phyloP scores from a whole-genome alignment of 192 early-diverging fungal species.

The Coemansia sp. region DNA sequence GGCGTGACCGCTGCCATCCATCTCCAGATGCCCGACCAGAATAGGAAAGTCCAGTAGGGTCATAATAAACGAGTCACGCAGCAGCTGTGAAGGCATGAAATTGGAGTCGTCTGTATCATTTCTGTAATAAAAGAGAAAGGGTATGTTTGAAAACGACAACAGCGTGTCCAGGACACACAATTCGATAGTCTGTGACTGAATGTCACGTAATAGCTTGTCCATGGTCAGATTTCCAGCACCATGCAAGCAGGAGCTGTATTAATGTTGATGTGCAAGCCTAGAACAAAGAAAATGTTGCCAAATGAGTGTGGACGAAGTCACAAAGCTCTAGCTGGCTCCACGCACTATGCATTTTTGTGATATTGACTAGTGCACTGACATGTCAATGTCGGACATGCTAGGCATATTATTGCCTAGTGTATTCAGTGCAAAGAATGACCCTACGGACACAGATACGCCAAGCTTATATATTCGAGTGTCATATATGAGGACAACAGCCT shows the following conservation, averaged over 20 bases:
- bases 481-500: too few species aligned
- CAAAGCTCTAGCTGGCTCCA: too few species aligned
- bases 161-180: not conserved
- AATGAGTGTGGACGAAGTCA: too few species aligned
- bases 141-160: not conserved
- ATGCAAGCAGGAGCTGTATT: too few species aligned
- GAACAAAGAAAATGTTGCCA: too few species aligned
- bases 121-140: not conserved
- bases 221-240: not conserved
- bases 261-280: too few species aligned
- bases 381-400: too few species aligned
- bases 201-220: not conserved
- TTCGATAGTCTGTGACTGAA: not conserved
- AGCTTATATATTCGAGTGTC: too few species aligned
- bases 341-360: too few species aligned
- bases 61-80: not conserved
- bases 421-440: not conserved
- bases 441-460: too few species aligned
- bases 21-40: conserved; percentile 4
- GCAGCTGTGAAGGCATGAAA: conserved; percentile 10
- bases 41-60: conserved; percentile 7
- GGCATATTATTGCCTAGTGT: not conserved
- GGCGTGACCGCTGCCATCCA: not conserved
- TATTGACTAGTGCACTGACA: too few species aligned
- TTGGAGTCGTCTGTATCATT: not conserved